Percentiles rank a stretch among this genome's conserved stretches.
Evolutionary conservation across 805 yeast genomes (phyloP).

Genomic region (Wickerhamia fluorescens): DNA sequence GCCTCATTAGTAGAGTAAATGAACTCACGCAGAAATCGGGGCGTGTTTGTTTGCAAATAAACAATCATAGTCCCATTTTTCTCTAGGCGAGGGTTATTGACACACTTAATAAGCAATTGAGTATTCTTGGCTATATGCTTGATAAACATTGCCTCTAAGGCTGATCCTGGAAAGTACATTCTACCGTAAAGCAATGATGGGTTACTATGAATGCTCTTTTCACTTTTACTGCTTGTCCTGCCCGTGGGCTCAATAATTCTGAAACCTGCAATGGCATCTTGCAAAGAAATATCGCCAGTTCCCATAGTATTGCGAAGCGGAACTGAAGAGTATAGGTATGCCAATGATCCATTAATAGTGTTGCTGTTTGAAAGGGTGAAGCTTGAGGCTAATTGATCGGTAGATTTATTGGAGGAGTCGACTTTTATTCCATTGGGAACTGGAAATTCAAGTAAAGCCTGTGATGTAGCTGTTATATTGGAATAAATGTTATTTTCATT

Average conservation of each 20-base stretch:
- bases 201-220: slow-evolving; percentile 2
- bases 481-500: slow-evolving; percentile 71
- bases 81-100: slow-evolving; percentile 55
- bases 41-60: slow-evolving; percentile 63
- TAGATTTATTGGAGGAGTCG: slow-evolving; percentile 62
- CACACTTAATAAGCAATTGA: slow-evolving; percentile 67
- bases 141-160: slow-evolving; percentile 80
- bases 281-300: slow-evolving; percentile 49
- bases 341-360: slow-evolving; percentile 69
- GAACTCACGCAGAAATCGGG: slow-evolving; percentile 61
- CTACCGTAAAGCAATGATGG: slow-evolving; percentile 66
- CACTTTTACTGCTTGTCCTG: slow-evolving; percentile 5
- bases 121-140: slow-evolving; percentile 51
- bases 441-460: slow-evolving; percentile 61
- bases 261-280: slow-evolving; percentile 66
- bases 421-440: slow-evolving; percentile 63
- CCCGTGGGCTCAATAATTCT: slow-evolving; percentile 44
- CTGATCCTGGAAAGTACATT: slow-evolving; percentile 80
- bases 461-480: slow-evolving; percentile 65
- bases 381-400: slow-evolving; percentile 65
- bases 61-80: slow-evolving; percentile 54
- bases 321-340: slow-evolving; percentile 69
- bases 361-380: slow-evolving; percentile 60
- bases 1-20: slow-evolving; percentile 81
- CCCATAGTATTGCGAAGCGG: slow-evolving; percentile 46